Percentiles rank a stretch among this genome's conserved stretches.
Conservation (phyloP, 2,329 filamentous ascomycete genomes). For the Colletotrichum euphorbiae region DNA sequence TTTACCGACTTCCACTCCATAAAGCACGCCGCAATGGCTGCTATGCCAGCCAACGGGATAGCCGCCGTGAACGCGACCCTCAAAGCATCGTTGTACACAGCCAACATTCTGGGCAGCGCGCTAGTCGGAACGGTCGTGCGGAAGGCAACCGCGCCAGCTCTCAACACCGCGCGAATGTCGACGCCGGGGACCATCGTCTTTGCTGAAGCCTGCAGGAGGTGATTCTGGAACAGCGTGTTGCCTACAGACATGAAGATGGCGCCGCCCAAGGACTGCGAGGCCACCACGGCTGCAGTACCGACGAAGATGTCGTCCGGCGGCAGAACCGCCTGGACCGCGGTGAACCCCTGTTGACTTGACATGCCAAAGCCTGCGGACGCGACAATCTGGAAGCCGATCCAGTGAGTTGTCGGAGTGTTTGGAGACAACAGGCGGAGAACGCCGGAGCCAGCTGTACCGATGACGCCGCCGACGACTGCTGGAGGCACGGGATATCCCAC, state of each 20-base stretch:
- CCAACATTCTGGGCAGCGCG: constrained; percentile 62
- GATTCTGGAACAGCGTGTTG: constrained; percentile 53
- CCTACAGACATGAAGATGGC: constrained; percentile 58
- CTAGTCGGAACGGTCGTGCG: constrained; percentile 58
- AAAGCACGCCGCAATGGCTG: constrained; percentile 30
- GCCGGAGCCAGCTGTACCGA: constrained; percentile 51
- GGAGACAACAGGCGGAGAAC: constrained; percentile 52
- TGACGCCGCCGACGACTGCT: constrained; percentile 43
- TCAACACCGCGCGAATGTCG: constrained; percentile 44
- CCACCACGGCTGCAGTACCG: constrained; percentile 48
- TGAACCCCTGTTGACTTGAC: constrained; percentile 56
- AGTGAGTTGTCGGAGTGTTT: constrained; percentile 48
- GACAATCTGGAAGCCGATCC: constrained; percentile 61
- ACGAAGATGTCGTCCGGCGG: constrained; percentile 45
- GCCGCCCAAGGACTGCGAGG: constrained; percentile 53
- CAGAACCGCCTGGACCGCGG: constrained; percentile 52
- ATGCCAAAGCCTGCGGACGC: constrained; percentile 55
- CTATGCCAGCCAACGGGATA: constrained; percentile 28
- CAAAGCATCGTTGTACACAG: constrained; percentile 70
- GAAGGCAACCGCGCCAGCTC: constrained; percentile 62
- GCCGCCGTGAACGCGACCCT: constrained; percentile 63
- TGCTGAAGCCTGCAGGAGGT: constrained; percentile 47
- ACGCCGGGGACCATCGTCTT: constrained; percentile 19
- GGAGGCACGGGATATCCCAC: constrained; percentile 54
- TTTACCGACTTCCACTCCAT: constrained; percentile 35